Base-by-base conservation (phyloP, 257 asterid species). In the Solanum lignicaule region DNA sequence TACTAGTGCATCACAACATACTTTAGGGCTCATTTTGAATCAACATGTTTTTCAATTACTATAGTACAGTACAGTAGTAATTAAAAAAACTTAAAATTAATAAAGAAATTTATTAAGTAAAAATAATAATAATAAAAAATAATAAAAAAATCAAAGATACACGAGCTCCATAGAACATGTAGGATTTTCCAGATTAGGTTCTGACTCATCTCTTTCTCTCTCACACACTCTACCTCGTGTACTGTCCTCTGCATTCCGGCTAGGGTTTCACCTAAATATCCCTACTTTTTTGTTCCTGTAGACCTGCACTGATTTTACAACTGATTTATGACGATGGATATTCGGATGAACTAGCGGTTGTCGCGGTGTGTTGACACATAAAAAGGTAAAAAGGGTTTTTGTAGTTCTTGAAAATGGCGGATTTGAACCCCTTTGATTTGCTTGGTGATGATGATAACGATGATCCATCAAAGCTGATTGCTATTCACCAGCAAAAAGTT, bases 351-450 rank as follows among this genome's bases (percentile, higher is more conserved):
- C 55, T 86, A 75, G 66, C 29, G 41, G 36, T 52, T 86, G 58
- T 9, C 14, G 18, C 36, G 41, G 72, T 27, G 55, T 4, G 27
- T 38, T 84, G 11, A 21, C n/a, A 41, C 76, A 7, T 33, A 55
- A 16, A 36, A 23, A 25, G 27, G n/a, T n/a, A 27, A 76, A 79
- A 89, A 58, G 66, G 41, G 78, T 84, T 62, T 43, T 88, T 87
- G 84, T 90, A 89, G 71, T 43, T 90, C 20, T 74, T 74, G 31
- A 83, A 74, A 88, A 96, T 96, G 99, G 96, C 98, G 92, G 93
- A 97, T 29, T 41, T 76, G 88, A 96, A 96, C 89, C 99, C 98
- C 15, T 96, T 96, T 90, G 99, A 95, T 93, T 93, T 96, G 94
- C 94, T 96, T 74, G 97, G 93, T 20, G 98, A 93, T 84, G 98